phyloP scores from a whole-genome alignment of 208 protist species.

The Leptomonas pyrrhocoris region DNA sequence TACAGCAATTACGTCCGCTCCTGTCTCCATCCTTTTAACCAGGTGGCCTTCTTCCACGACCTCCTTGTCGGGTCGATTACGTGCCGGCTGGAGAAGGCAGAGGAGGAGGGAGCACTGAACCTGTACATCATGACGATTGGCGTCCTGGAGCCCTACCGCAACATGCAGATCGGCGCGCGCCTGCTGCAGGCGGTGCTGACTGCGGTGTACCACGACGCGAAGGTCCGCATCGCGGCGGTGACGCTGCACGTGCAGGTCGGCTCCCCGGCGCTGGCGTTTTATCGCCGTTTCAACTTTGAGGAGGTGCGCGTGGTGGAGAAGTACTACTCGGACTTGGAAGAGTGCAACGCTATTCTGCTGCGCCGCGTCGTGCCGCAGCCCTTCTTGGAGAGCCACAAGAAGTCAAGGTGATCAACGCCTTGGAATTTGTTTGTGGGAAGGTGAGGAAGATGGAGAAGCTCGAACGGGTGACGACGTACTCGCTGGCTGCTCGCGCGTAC shows the following conservation, averaged over 20 bases:
- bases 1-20: conserved; percentile 76
- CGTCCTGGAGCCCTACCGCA: conserved; percentile 91
- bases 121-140: conserved; percentile 95
- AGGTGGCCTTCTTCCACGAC: conserved; percentile 89
- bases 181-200: conserved; percentile 67
- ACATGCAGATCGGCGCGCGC: conserved; percentile 80
- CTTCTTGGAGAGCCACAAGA: conserved; percentile 49
- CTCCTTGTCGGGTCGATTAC: conserved; percentile 92
- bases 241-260: conserved; percentile 89
- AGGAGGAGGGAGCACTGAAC: conserved; percentile 46
- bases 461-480: no score
- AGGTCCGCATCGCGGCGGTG: conserved; percentile 53
- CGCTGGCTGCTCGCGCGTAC: no score
- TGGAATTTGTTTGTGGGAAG: background rate
- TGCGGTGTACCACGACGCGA: conserved; percentile 58
- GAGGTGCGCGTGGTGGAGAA: conserved; percentile 51
- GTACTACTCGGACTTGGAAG: conserved; percentile 89
- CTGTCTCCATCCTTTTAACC: conserved; percentile 70
- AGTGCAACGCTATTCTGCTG: conserved; percentile 73
- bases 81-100: conserved; percentile 80
- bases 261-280: conserved; percentile 82
- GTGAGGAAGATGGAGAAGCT: no score
- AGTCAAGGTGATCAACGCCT: conserved; percentile 20
- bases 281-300: conserved; percentile 80
- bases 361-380: conserved; percentile 61